Conservation (phyloP, 495 filamentous ascomycete genomes). For the Tuber indicum region DNA sequence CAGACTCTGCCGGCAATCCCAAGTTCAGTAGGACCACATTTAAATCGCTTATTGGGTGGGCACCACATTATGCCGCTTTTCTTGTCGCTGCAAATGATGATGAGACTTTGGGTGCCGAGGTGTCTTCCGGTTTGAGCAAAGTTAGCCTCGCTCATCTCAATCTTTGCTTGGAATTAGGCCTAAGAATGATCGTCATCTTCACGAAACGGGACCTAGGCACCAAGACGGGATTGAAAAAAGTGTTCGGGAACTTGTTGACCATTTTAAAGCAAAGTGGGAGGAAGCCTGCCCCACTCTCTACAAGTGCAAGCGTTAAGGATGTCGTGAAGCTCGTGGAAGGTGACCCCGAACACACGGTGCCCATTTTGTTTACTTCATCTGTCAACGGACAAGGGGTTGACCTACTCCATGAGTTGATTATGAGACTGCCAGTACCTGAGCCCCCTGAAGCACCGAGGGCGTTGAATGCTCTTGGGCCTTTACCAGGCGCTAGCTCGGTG, state of each 20-base stretch:
- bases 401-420: slow-evolving; percentile 72
- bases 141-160: slow-evolving; percentile 75
- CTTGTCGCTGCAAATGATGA: slow-evolving; percentile 78
- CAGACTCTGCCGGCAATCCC: slow-evolving; percentile 84
- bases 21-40: slow-evolving; percentile 81
- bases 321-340: slow-evolving; percentile 48
- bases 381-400: slow-evolving; percentile 77
- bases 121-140: slow-evolving; percentile 52
- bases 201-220: slow-evolving; percentile 88
- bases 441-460: slow-evolving; percentile 48
- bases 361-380: slow-evolving; percentile 82
- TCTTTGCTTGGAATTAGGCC: slow-evolving; percentile 68
- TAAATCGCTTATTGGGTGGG: slow-evolving; percentile 86
- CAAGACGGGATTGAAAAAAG: slow-evolving; percentile 58
- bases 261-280: slow-evolving; percentile 67
- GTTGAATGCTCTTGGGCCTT: slow-evolving; percentile 9
- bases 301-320: slow-evolving; percentile 49
- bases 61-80: slow-evolving; percentile 84
- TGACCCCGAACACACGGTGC: slow-evolving; percentile 56
- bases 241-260: slow-evolving; percentile 66
- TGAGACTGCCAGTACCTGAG: slow-evolving; percentile 64
- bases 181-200: slow-evolving; percentile 71
- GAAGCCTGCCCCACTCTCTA: slow-evolving; percentile 62
- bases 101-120: slow-evolving; percentile 47
- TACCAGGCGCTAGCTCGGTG: slow-evolving; percentile 7